These are phyloP conservation scores for Lachnellula arida DNA, from an alignment of 2,329 filamentous ascomycete species.

Conservation along the genomic window DNA sequence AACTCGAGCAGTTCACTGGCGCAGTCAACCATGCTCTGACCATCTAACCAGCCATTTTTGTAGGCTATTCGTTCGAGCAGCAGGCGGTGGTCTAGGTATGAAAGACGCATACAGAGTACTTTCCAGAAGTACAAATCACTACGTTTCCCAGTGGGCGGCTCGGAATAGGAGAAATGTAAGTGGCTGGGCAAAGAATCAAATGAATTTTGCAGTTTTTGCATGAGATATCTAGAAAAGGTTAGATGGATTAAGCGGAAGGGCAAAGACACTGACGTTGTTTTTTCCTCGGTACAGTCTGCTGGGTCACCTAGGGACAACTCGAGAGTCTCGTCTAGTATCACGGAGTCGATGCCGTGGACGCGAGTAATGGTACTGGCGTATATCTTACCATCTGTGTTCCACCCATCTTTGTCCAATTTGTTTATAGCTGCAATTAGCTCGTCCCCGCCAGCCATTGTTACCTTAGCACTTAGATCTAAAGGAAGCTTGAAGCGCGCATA, in stretches of 20 bases:
- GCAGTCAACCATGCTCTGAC: conserved; percentile 40
- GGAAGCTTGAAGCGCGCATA: conserved; percentile 51
- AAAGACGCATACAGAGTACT: conserved; percentile 42
- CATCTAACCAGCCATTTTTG: conserved; percentile 38
- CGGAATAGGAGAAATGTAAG: conserved; percentile 34
- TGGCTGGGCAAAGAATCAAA: conserved; percentile 34
- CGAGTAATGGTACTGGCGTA: conserved; percentile 42
- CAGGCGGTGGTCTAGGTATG: conserved; percentile 53
- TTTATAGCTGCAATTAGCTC: conserved; percentile 36
- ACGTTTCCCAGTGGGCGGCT: conserved; percentile 37
- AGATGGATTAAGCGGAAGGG: background rate
- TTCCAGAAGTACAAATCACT: conserved; percentile 37
- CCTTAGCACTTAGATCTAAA: conserved; percentile 48
- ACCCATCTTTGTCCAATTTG: conserved; percentile 45
- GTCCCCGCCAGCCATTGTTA: conserved; percentile 40
- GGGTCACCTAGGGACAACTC: conserved; percentile 42
- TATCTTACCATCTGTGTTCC: conserved; percentile 44
- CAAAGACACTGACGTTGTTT: conserved; percentile 17
- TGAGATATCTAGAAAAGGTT: conserved; percentile 13
- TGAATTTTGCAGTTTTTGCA: conserved; percentile 30
- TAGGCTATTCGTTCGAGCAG: conserved; percentile 53
- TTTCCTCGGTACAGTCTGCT: conserved; percentile 17
- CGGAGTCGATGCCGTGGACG: conserved; percentile 43
- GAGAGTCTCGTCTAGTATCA: conserved; percentile 54
- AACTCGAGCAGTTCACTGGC: conserved; percentile 43